Evolutionary conservation across 2,329 filamentous ascomycete species (phyloP), one percentile per base, ranked within the genome.

Genomic region (Aspergillus calidoustus): DNA sequence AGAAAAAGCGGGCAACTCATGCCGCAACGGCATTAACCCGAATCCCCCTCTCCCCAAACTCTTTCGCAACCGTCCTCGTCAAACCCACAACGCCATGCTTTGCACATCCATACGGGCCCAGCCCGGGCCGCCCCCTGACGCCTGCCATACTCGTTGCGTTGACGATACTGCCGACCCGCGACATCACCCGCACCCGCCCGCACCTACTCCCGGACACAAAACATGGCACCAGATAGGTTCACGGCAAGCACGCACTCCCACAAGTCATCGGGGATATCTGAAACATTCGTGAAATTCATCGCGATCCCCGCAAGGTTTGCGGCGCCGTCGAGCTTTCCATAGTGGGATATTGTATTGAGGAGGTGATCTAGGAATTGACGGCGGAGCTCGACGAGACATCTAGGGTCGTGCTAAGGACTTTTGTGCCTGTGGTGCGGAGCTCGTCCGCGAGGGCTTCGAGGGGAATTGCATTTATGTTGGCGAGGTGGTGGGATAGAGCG

Each of bases 61-160:
- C 76, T 50, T 72, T 74, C 11, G 76, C 72, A 9, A 74, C 75
- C 9, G 71, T 69, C 44, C 79, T 79, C 3, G 79, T 79, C 28
- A 83, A 70, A 2, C 79, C 80, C 15, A 82, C 74, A 4, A 82
- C 70, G 2, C 73, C 81, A 59, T 77, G 80, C 65, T 83, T 83
- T 11, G 75, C 76, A 3, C 75, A 72, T n/a, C 73, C 77, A 62
- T 82, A 81, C 0, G 80, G 77, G 1, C 76, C 38, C 34, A 53
- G 11, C 13, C 22, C n/a, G 1, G 6, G 17, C n/a, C n/a, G 1
- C 3, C 43, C 43, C n/a, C 5, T 5, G 1, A 31, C 13, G 17
- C 57, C 57, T 9, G 50, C 50, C 13, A 46, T 25, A 13, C 57
- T 59, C 8, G 57, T 31, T 15, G 57, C 50, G n/a, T 76, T 80